A percentile compares a stretch with the other conserved stretches of the same genome.
Evolutionary conservation across 2,329 filamentous ascomycete genomes (phyloP).

Genomic region (Penicillium sp.): DNA sequence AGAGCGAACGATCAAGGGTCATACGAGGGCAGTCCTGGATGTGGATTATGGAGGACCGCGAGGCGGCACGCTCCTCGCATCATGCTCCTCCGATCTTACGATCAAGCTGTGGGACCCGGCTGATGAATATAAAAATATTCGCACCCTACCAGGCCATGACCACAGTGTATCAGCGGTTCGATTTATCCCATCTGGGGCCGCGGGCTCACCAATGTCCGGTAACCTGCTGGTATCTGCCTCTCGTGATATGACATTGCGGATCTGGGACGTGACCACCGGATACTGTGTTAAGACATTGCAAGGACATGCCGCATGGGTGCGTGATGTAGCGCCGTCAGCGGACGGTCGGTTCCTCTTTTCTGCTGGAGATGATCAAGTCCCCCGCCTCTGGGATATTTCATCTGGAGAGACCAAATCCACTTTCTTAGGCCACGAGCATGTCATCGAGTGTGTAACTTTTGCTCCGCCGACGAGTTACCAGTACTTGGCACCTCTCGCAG

Average conservation of each 20-base stretch:
- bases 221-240: slow-evolving; percentile 85
- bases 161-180: slow-evolving; percentile 86
- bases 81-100: slow-evolving; percentile 83
- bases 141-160: slow-evolving; percentile 86
- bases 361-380: slow-evolving; percentile 77
- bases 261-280: slow-evolving; percentile 92
- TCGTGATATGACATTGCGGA: slow-evolving; percentile 76
- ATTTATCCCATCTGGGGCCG: slow-evolving; percentile 80
- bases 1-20: slow-evolving; percentile 85
- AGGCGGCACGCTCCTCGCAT: slow-evolving; percentile 74
- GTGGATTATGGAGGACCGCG: slow-evolving; percentile 86
- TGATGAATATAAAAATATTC: slow-evolving; percentile 92
- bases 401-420: slow-evolving; percentile 73
- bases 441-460: slow-evolving; percentile 80
- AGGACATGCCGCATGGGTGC: slow-evolving; percentile 87
- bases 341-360: slow-evolving; percentile 84
- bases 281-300: slow-evolving; percentile 89
- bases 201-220: slow-evolving; percentile 72
- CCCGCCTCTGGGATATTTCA: slow-evolving; percentile 80
- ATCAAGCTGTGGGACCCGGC: slow-evolving; percentile 94
- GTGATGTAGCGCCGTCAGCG: slow-evolving; percentile 75
- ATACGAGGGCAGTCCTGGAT: slow-evolving; percentile 83
- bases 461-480: slow-evolving; percentile 76
- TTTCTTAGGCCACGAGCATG: slow-evolving; percentile 82
- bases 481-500: slow-evolving; percentile 74